phyloP scores from a whole-genome alignment of 2,329 filamentous ascomycete species.

The Penicillium decumbens region DNA sequence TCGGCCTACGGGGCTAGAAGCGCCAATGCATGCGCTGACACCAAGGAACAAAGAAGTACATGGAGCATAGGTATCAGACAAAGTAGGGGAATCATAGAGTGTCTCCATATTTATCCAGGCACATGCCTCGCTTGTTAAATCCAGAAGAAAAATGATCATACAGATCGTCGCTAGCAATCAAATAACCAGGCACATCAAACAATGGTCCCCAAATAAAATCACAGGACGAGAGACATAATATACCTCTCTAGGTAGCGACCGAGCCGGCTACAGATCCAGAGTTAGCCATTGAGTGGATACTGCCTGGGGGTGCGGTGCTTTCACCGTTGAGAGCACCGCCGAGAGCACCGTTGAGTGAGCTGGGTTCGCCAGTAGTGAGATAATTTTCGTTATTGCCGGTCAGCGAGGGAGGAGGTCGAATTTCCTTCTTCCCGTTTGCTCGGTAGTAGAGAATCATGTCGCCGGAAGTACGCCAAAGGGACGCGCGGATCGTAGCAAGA shows the following conservation, averaged over 20 bases:
- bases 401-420: conserved; percentile 27
- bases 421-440: conserved; percentile 71
- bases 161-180: conserved; percentile 7
- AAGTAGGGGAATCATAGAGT: conserved; percentile 9
- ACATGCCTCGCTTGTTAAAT: conserved; percentile 7
- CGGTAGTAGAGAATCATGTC: conserved; percentile 91
- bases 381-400: conserved; percentile 17
- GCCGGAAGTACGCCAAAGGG: conserved; percentile 91
- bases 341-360: conserved; percentile 12
- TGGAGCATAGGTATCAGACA: neutral
- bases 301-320: conserved; percentile 23
- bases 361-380: conserved; percentile 9
- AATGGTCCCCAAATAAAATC: conserved; percentile 1
- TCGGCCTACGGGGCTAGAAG: neutral
- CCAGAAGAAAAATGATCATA: conserved; percentile 2
- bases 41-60: neutral
- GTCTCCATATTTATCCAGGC: conserved; percentile 12
- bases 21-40: neutral
- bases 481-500: conserved; percentile 83
- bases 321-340: conserved; percentile 23
- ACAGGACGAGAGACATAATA: conserved; percentile 1
- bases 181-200: conserved; percentile 1
- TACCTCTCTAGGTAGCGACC: conserved; percentile 5
- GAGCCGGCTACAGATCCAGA: conserved; percentile 27
- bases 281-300: conserved; percentile 31